Conservation (phyloP, 371 early-diverging fungal species). For the Umbelopsis sp. region DNA sequence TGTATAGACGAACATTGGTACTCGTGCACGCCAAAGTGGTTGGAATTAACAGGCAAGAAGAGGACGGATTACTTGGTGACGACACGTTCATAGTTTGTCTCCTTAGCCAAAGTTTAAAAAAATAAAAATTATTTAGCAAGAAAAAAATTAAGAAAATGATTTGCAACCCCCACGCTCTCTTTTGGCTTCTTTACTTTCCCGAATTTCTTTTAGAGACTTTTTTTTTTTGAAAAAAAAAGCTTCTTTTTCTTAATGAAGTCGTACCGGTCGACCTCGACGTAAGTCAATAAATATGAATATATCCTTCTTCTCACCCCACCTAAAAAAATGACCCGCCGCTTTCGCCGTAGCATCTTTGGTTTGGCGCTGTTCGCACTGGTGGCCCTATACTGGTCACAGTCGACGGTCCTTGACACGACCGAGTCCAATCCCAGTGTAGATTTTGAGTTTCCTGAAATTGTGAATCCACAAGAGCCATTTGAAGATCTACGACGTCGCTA, state of each 20-base stretch:
- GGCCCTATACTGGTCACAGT: conserved; percentile 3
- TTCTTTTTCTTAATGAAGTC: not conserved
- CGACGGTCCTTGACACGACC: not conserved
- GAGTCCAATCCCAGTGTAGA: not conserved
- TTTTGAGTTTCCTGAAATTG: conserved; percentile 2
- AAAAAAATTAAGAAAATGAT: not conserved
- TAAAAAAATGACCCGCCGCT: too few species aligned
- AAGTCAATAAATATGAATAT: not conserved
- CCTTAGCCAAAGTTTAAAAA: not conserved
- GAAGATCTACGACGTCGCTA: conserved; percentile 7
- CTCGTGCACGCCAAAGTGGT: conserved; percentile 9
- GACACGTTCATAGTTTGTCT: not conserved
- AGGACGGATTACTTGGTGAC: conserved; percentile 1
- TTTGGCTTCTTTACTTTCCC: not conserved
- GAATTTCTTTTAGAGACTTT: not conserved
- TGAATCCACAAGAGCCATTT: conserved; percentile 3
- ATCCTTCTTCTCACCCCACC: not conserved
- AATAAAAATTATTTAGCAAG: not conserved
- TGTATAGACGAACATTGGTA: not conserved
- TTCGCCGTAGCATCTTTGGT: not conserved
- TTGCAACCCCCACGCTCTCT: not conserved
- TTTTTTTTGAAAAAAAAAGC: not conserved
- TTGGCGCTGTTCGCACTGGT: conserved; percentile 7
- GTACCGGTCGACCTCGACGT: conserved; percentile 15
- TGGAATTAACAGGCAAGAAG: conserved; percentile 5